These are phyloP conservation scores for Fusarium bactridioides DNA, from an alignment of 2,329 filamentous ascomycete genomes.

Conservation along the genomic window DNA sequence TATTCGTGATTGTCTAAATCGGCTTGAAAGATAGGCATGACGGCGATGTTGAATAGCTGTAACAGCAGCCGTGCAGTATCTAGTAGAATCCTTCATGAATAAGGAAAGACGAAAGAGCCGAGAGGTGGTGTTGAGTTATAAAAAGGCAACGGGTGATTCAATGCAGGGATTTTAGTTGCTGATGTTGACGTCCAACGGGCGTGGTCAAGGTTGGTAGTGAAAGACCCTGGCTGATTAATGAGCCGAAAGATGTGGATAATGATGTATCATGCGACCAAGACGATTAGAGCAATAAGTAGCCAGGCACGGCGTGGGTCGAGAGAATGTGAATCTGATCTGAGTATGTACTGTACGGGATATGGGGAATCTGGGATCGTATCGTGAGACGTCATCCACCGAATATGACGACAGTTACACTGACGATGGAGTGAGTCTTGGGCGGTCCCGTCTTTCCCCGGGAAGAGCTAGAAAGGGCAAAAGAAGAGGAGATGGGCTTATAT, in stretches of 20 bases:
- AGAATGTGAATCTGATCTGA: constrained; percentile 22
- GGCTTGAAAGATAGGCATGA: constrained; percentile 68
- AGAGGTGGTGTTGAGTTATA: not conserved
- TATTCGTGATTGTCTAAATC: constrained; percentile 52
- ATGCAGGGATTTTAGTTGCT: constrained; percentile 20
- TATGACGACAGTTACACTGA: constrained; percentile 36
- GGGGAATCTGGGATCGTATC: constrained; percentile 40
- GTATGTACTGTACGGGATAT: constrained; percentile 7
- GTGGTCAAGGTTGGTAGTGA: not conserved
- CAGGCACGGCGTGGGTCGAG: constrained; percentile 35
- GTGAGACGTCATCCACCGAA: constrained; percentile 41
- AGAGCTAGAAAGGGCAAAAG: not conserved
- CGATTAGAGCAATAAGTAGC: constrained; percentile 7
- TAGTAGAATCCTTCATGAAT: constrained; percentile 35
- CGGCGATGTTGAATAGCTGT: constrained; percentile 36
- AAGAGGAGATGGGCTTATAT: not conserved
- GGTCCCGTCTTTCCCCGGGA: constrained; percentile 16
- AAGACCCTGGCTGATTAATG: constrained; percentile 2
- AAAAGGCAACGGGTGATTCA: not conserved
- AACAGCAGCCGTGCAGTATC: constrained; percentile 45
- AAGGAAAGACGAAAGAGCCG: not conserved
- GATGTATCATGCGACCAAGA: constrained; percentile 38
- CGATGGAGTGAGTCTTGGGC: constrained; percentile 24
- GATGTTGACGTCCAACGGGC: not conserved
- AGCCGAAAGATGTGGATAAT: constrained; percentile 34